Percentiles rank a stretch among this genome's conserved stretches.
Evolutionary conservation across 225 moss, liverwort and hornwort genomes (phyloP).

Genomic region (Antitrichia curtipendula): DNA sequence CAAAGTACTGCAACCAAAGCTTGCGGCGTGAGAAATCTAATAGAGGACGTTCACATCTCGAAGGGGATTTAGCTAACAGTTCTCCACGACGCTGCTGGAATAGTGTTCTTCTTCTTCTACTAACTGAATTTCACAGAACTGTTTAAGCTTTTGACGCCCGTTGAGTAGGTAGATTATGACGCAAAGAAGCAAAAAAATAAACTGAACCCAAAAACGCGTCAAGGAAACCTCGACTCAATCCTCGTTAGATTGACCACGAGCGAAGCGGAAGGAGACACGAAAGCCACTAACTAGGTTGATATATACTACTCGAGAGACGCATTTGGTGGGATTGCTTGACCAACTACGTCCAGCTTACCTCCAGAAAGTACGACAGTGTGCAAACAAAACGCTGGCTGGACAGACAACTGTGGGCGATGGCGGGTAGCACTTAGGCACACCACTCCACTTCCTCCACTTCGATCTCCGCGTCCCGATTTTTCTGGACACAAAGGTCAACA

Average conservation of each 20-base stretch:
- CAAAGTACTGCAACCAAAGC: neutral
- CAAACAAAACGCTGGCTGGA: neutral
- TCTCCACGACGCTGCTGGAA: neutral
- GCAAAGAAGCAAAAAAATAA: neutral
- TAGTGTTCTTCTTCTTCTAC: neutral
- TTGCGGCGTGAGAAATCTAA: neutral
- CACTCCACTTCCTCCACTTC: neutral
- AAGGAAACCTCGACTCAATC: neutral
- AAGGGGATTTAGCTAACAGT: neutral
- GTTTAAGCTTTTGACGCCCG: neutral
- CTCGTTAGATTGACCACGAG: neutral
- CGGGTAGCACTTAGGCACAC: neutral
- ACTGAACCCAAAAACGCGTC: neutral
- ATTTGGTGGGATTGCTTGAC: neutral
- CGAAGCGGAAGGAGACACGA: neutral
- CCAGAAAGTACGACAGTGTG: neutral
- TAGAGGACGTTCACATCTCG: neutral
- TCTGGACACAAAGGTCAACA: neutral
- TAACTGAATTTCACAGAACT: neutral
- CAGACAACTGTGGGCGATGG: neutral
- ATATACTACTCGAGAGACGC: neutral
- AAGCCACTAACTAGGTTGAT: neutral
- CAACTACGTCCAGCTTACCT: neutral
- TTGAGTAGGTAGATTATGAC: neutral
- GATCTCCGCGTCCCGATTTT: neutral